These are phyloP conservation scores for Excoecaria cochinchinensis DNA, from an alignment of 345 rosid genomes.

Conservation along the genomic window DNA sequence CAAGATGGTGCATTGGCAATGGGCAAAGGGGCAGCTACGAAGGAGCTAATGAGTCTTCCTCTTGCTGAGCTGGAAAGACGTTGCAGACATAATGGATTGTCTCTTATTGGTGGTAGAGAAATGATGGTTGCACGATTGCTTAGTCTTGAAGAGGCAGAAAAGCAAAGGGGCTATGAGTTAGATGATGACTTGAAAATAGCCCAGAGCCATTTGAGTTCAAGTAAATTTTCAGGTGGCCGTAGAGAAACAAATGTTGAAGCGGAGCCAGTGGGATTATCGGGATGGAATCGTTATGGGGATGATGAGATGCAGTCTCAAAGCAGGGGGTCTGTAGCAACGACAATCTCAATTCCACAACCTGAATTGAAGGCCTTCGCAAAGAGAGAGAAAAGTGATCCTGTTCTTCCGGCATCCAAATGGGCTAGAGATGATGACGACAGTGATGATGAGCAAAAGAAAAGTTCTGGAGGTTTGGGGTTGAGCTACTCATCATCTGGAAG, in stretches of 20 bases:
- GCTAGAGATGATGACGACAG: slow-evolving; percentile 90
- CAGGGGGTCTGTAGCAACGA: slow-evolving; percentile 42
- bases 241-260: slow-evolving; percentile 51
- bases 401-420: slow-evolving; percentile 94
- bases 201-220: slow-evolving; percentile 51
- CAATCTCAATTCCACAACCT: slow-evolving; percentile 60
- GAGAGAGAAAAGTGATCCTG: slow-evolving; percentile 73
- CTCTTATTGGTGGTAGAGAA: slow-evolving; percentile 96
- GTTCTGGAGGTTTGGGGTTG: slow-evolving; percentile 51
- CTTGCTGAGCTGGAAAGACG: slow-evolving; percentile 92
- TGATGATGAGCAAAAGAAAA: slow-evolving; percentile 75
- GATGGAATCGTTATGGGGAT: slow-evolving; percentile 46
- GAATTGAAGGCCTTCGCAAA: slow-evolving; percentile 59
- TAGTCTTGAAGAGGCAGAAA: slow-evolving; percentile 94
- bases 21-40: slow-evolving; percentile 89
- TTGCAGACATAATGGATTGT: slow-evolving; percentile 95
- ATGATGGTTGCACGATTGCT: slow-evolving; percentile 91
- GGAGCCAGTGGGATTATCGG: slow-evolving; percentile 45
- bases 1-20: slow-evolving; percentile 95
- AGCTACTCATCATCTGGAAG: slow-evolving; percentile 91
- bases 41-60: slow-evolving; percentile 88
- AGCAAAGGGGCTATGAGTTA: slow-evolving; percentile 74
- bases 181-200: slow-evolving; percentile 67
- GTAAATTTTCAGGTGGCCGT: slow-evolving; percentile 46
- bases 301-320: slow-evolving; percentile 43